Percentiles rank a stretch among this genome's conserved stretches.
Evolutionary conservation across 345 rosid species (phyloP).

Genomic region (Angophora floribunda): DNA sequence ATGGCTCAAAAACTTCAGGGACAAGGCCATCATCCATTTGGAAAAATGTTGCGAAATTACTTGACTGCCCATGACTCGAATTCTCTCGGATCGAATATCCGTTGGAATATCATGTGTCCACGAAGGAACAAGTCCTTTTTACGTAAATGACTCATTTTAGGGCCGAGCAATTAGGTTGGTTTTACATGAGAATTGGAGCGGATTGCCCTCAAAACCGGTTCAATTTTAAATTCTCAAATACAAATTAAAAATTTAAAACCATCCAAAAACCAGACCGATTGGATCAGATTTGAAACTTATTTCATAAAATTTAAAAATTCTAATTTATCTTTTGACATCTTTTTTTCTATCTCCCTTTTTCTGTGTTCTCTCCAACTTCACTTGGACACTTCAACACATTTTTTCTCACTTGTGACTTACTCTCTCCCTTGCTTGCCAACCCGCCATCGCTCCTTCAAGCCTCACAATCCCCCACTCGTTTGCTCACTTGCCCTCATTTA

Average conservation of each 20-base stretch:
- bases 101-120: neutral
- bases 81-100: neutral
- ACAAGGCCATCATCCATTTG: neutral
- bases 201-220: accelerated
- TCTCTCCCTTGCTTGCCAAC: no score
- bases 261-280: no score
- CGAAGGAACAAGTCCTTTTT: accelerated
- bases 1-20: neutral
- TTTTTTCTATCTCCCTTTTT: no score
- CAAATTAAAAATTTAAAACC: accelerated
- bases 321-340: accelerated
- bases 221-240: accelerated
- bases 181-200: accelerated
- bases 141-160: neutral
- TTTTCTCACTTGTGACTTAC: accelerated
- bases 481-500: no score
- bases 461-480: no score
- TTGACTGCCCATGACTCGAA: neutral
- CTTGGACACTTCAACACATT: accelerated
- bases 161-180: accelerated
- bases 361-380: neutral
- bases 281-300: accelerated
- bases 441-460: no score
- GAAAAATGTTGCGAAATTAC: neutral
- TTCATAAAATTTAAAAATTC: accelerated